A percentile compares a stretch with the other conserved stretches of the same genome.
Conservation (phyloP, 2,329 filamentous ascomycete species). For the Exophiala aquamarina region DNA sequence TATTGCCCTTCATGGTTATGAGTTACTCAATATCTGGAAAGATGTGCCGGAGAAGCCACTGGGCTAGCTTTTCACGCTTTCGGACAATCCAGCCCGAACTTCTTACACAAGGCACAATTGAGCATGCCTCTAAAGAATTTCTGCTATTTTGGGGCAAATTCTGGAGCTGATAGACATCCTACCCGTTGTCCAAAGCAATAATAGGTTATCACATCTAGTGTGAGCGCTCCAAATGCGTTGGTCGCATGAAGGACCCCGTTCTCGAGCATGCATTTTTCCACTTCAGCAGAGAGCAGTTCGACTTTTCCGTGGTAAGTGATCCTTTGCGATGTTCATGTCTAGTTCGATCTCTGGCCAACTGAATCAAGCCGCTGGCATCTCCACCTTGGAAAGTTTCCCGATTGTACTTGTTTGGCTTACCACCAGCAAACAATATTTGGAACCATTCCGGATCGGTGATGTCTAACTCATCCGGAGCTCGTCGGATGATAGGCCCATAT, state of each 20-base stretch:
- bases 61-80: not conserved
- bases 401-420: conserved; percentile 9
- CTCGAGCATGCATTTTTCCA: conserved; percentile 1
- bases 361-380: conserved; percentile 6
- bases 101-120: conserved; percentile 1
- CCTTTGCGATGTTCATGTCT: conserved; percentile 37
- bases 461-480: conserved; percentile 15
- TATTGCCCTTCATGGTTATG: not conserved
- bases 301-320: conserved; percentile 33
- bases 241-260: conserved; percentile 1
- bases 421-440: conserved; percentile 11
- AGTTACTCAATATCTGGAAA: too few relatives aligned
- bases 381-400: not conserved
- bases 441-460: conserved; percentile 16
- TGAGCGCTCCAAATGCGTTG: conserved; percentile 8
- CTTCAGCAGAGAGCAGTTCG: conserved; percentile 1
- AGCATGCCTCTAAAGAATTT: conserved; percentile 4
- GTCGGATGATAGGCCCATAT: conserved; percentile 14
- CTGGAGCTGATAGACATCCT: conserved; percentile 1
- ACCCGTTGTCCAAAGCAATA: conserved; percentile 9
- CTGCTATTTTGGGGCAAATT: conserved; percentile 9
- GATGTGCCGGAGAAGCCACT: too few relatives aligned
- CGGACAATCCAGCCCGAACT: not conserved
- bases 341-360: conserved; percentile 21
- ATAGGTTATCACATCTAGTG: conserved; percentile 11